A percentile compares a stretch with the other conserved stretches of the same genome.
phyloP scores from a whole-genome alignment of 2,329 filamentous ascomycete genomes.

The Coniochaeta hoffmannii region DNA sequence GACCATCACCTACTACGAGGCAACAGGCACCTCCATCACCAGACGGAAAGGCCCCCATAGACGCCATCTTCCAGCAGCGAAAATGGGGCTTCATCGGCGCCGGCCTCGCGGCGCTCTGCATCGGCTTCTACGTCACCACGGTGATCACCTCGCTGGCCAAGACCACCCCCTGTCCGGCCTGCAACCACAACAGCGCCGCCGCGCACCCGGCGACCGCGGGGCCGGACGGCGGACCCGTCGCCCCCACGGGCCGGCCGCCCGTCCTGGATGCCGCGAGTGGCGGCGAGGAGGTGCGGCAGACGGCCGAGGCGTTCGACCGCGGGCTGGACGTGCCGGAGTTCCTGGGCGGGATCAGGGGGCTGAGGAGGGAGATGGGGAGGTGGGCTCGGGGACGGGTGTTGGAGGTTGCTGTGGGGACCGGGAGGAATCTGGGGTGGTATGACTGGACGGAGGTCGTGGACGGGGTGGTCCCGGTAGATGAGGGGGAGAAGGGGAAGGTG shows the following conservation, averaged over 20 bases:
- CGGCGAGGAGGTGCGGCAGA: constrained; percentile 22
- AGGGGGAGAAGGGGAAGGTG: constrained; percentile 10
- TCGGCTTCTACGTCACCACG: constrained; percentile 40
- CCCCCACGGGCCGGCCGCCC: constrained; percentile 41
- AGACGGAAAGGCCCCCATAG: constrained; percentile 11
- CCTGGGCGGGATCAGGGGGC: constrained; percentile 45
- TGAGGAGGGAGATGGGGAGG: constrained; percentile 41
- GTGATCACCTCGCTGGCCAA: constrained; percentile 28
- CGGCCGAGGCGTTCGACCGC: constrained; percentile 49
- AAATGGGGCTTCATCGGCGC: constrained; percentile 39
- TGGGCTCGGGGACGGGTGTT: constrained; percentile 49
- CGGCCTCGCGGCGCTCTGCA: constrained; percentile 33
- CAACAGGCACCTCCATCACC: background rate
- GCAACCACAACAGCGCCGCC: background rate
- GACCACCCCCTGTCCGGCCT: constrained; percentile 11
- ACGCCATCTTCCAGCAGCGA: constrained; percentile 26
- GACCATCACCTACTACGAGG: background rate
- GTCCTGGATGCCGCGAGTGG: constrained; percentile 25
- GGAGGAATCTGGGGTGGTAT: constrained; percentile 53
- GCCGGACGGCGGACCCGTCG: constrained; percentile 24
- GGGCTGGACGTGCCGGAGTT: constrained; percentile 50
- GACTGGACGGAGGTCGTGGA: constrained; percentile 39
- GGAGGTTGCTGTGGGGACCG: constrained; percentile 56
- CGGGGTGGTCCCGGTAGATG: constrained; percentile 9
- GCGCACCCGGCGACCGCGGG: constrained; percentile 8